Percentiles rank a stretch among this genome's conserved stretches.
These are phyloP conservation scores for Cladobotryum mycophilum DNA, from an alignment of 2,329 filamentous ascomycete species.

Conservation along the genomic window DNA sequence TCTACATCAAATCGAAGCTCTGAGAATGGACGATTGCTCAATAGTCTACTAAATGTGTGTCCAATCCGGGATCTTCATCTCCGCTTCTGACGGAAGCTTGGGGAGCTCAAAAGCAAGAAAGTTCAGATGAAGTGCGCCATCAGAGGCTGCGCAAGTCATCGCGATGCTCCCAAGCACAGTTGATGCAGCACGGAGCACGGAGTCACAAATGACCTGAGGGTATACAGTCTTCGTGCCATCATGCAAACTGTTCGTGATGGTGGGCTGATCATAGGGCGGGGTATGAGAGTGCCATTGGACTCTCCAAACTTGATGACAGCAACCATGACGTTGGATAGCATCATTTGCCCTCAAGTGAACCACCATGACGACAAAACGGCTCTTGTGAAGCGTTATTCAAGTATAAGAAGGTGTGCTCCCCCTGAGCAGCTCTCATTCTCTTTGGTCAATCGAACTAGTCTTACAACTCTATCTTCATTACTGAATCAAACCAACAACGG, in stretches of 20 bases:
- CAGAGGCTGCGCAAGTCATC: no score
- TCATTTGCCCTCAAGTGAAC: background rate
- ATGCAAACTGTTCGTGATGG: constrained; percentile 4
- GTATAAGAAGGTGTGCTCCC: background rate
- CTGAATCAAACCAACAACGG: background rate
- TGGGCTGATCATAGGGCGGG: constrained; percentile 2
- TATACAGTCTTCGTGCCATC: no score
- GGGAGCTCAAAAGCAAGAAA: no score
- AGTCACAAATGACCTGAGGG: no score
- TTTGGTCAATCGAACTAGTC: background rate
- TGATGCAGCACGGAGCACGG: no score
- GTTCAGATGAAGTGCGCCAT: no score
- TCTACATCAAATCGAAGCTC: no score
- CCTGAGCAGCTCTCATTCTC: background rate
- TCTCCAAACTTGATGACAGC: background rate
- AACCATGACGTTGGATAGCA: constrained; percentile 1
- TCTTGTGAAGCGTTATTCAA: background rate
- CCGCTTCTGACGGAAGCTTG: no score
- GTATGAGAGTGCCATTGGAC: background rate
- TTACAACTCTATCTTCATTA: background rate
- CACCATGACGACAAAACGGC: background rate
- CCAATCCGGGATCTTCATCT: no score
- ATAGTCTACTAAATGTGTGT: no score
- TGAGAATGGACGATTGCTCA: no score
- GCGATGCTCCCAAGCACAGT: no score